These are phyloP conservation scores for Pestalotiopsis sp. DNA, from an alignment of 2,329 filamentous ascomycete species.

Conservation along the genomic window DNA sequence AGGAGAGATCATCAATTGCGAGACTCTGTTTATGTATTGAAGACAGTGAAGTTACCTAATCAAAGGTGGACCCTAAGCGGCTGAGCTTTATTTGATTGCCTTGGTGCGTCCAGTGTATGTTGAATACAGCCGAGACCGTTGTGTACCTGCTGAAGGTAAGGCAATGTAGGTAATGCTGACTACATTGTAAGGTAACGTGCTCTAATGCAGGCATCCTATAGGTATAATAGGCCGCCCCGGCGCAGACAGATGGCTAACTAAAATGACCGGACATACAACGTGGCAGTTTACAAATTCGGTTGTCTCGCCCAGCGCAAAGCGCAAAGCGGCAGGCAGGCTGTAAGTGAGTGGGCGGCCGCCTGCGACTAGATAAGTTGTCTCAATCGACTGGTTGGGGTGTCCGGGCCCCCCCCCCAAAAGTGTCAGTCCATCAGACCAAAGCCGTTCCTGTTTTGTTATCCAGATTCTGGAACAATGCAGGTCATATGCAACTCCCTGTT, in stretches of 20 bases:
- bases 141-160: background rate
- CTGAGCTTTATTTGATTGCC: too few species aligned
- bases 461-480: background rate
- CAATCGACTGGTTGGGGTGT: background rate
- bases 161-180: background rate
- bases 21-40: too few species aligned
- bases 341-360: background rate
- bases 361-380: background rate
- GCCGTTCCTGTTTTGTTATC: background rate
- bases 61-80: too few species aligned
- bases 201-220: background rate
- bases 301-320: background rate
- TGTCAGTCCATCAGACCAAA: background rate
- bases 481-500: slow-evolving; percentile 7
- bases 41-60: too few species aligned
- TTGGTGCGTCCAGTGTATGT: too few species aligned
- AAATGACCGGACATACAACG: background rate
- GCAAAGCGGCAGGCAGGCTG: too few species aligned
- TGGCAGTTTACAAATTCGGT: background rate
- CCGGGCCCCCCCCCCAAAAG: background rate
- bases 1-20: too few species aligned
- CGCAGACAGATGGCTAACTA: background rate
- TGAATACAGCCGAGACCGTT: too few species aligned
- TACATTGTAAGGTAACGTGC: background rate
- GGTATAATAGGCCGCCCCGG: background rate